Base-by-base conservation (phyloP, 2,329 filamentous ascomycete genomes). In the Diaporthe aspalathi region DNA sequence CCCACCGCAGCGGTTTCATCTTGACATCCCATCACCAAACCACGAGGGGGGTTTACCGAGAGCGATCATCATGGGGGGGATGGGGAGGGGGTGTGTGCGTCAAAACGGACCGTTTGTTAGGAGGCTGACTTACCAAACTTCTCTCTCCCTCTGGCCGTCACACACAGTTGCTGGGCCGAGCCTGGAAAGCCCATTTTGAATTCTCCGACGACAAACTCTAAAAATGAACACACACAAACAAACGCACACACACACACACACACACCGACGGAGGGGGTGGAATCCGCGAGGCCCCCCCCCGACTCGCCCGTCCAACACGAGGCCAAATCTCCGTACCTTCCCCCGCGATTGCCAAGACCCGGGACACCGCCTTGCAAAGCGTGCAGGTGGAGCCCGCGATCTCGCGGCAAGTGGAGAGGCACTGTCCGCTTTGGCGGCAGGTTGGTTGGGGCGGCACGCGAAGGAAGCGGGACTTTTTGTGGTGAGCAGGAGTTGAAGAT, bases 281-380 rank as follows among this genome's bases (percentile, higher is more conserved):
- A n/a, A n/a, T n/a, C n/a, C n/a, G n/a, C n/a, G n/a, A n/a, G n/a
- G n/a, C n/a, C n/a, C n/a, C n/a, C n/a, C n/a, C n/a, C n/a, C n/a
- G n/a, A n/a, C n/a, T n/a, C n/a, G 6, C 9, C 35, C 35, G 35
- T 38, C 63, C 27, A 70, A 73, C 71, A 73, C 71, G 71, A 73
- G 56, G 69, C 71, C 71, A 68, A 73, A 73, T 73, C 45, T 73
- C 71, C 71, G 71, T 35, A 11, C 35, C 9, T 38, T 60, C 45
- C 67, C 71, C 70, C 70, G 43, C 67, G 67, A 70, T 67, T 70
- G 60, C 71, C 67, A 62, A 57, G 69, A 47, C 50, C 62, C 62
- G 60, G 53, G 71, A 38, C 60, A 67, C 63, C 49, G 63, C 40
- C 63, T 14, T 35, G 57, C 27, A n/a, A 43, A 29, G 56, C 56